These are phyloP conservation scores for Isabelozyma heimii DNA, from an alignment of 805 yeast genomes.

Conservation along the genomic window DNA sequence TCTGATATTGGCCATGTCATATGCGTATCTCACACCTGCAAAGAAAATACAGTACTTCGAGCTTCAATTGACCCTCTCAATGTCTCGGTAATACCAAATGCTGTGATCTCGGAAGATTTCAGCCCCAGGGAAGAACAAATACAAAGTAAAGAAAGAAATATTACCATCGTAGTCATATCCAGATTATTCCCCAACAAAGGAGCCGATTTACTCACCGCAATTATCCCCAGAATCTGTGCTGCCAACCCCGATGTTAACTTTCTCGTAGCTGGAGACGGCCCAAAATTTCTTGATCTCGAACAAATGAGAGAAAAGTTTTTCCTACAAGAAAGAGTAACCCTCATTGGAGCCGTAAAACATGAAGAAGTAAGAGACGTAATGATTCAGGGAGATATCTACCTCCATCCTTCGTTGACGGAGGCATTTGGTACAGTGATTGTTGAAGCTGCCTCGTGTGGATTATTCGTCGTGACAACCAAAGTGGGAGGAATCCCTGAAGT, in stretches of 20 bases:
- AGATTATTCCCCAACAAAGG: conserved; percentile 96
- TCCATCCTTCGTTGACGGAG: conserved; percentile 92
- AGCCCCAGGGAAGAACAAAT: conserved; percentile 24
- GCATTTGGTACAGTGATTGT: conserved; percentile 97
- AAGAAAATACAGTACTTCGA: conserved; percentile 89
- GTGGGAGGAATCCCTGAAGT: conserved; percentile 99
- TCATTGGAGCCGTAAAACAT: conserved; percentile 85
- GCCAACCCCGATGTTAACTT: conserved; percentile 65
- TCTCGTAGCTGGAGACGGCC: conserved; percentile 95
- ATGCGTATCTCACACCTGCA: conserved; percentile 96
- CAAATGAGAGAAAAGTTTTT: conserved; percentile 89
- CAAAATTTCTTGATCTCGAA: conserved; percentile 87
- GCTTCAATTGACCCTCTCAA: conserved; percentile 74
- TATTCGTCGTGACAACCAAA: conserved; percentile 87
- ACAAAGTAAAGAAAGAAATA: conserved; percentile 23
- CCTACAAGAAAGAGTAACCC: conserved; percentile 81
- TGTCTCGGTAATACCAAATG: conserved; percentile 94
- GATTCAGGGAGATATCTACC: conserved; percentile 89
- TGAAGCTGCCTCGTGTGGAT: conserved; percentile 96
- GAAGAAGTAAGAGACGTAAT: conserved; percentile 91
- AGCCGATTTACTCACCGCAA: conserved; percentile 79
- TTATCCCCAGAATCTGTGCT: conserved; percentile 79
- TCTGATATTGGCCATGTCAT: conserved; percentile 89
- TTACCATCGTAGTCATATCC: conserved; percentile 88
- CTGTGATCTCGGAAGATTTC: conserved; percentile 84